A percentile compares a stretch with the other conserved stretches of the same genome.
phyloP scores from a whole-genome alignment of 495 filamentous ascomycete species.

The Aspergillus egyptiacus region DNA sequence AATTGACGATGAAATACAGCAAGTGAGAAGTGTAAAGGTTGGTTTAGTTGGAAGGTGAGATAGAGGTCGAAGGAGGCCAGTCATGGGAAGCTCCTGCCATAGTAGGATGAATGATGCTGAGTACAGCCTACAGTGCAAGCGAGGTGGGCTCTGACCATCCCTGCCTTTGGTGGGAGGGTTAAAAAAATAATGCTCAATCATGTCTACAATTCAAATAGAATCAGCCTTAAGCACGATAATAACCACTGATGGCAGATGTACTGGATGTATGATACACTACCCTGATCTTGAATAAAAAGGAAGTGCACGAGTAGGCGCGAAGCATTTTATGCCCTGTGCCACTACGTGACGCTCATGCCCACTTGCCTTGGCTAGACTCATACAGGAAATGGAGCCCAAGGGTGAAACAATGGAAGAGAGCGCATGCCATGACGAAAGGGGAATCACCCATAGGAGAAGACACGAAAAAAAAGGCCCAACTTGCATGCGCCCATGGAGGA shows the following conservation, averaged over 20 bases:
- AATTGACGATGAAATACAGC: neutral
- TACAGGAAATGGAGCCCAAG: constrained; percentile 7
- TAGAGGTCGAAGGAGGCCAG: neutral
- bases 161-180: too few relatives aligned
- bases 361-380: constrained; percentile 5
- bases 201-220: too few relatives aligned
- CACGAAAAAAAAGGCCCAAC: constrained; percentile 7
- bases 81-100: constrained; percentile 7
- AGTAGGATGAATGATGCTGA: too few relatives aligned
- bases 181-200: too few relatives aligned
- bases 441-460: constrained; percentile 32
- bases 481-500: constrained; percentile 1
- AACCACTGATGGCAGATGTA: neutral
- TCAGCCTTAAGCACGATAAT: too few relatives aligned
- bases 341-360: neutral
- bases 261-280: neutral
- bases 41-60: neutral
- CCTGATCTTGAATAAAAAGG: neutral
- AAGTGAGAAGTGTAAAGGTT: neutral
- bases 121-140: too few relatives aligned
- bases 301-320: neutral
- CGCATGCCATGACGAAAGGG: constrained; percentile 20
- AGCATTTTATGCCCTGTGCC: constrained; percentile 2
- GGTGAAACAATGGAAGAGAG: constrained; percentile 12
- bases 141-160: too few relatives aligned